These are phyloP conservation scores for Cladosporium sphaerospermum DNA, from an alignment of 2,329 filamentous ascomycete species.

Conservation along the genomic window DNA sequence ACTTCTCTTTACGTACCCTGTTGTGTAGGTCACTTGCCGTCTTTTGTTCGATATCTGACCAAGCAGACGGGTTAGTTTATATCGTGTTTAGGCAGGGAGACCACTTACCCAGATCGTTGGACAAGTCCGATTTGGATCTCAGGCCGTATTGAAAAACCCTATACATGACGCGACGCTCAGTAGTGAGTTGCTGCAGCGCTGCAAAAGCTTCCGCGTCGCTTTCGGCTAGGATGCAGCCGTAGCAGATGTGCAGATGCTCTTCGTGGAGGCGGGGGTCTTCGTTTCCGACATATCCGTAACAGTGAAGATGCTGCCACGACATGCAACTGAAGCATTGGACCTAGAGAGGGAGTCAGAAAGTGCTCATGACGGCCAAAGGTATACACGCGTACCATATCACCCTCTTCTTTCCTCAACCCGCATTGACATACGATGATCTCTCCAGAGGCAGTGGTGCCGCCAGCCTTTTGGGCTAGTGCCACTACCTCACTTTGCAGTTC, in stretches of 20 bases:
- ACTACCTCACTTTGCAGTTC: conserved; percentile 11
- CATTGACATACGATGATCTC: conserved; percentile 37
- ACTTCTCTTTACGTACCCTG: conserved; percentile 18
- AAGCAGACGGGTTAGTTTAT: conserved; percentile 8
- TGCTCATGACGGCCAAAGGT: neutral
- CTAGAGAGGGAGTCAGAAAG: conserved; percentile 22
- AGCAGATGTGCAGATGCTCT: conserved; percentile 37
- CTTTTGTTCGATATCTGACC: conserved; percentile 14
- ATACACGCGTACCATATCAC: conserved; percentile 34
- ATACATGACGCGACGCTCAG: conserved; percentile 22
- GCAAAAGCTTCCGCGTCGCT: conserved; percentile 13
- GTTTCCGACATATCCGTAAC: conserved; percentile 38
- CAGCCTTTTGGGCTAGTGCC: conserved; percentile 14
- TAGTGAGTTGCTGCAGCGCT: conserved; percentile 18
- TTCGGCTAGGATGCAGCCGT: conserved; percentile 37
- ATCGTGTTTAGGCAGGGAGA: neutral
- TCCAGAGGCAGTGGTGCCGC: conserved; percentile 10
- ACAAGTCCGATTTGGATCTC: conserved; percentile 16
- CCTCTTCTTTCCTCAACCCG: conserved; percentile 33
- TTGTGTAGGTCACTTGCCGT: conserved; percentile 14
- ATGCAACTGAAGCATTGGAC: conserved; percentile 40
- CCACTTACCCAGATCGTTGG: conserved; percentile 16
- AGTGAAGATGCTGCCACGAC: conserved; percentile 41
- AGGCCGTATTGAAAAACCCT: conserved; percentile 19
- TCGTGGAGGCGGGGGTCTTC: conserved; percentile 36